These are phyloP conservation scores for Colletotrichum falcatum DNA, from an alignment of 2,329 filamentous ascomycete genomes.

Conservation along the genomic window DNA sequence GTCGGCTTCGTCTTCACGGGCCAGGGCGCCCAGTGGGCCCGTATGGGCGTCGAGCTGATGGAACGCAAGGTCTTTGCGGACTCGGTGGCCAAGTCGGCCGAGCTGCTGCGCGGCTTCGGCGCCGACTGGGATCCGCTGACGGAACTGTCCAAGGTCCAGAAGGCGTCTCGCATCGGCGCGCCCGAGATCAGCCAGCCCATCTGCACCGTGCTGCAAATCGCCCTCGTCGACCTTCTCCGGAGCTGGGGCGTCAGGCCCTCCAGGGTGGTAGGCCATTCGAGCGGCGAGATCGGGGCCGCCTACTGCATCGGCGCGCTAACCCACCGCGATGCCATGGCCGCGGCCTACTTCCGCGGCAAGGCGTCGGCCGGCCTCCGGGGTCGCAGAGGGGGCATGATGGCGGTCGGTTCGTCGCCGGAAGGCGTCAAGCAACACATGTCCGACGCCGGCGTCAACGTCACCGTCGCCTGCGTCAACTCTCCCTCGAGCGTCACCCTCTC, in stretches of 20 bases:
- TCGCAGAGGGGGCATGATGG: slow-evolving; percentile 26
- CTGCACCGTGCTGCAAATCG: slow-evolving; percentile 54
- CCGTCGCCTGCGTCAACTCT: slow-evolving; percentile 45
- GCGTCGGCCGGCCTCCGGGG: neutral
- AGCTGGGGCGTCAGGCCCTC: slow-evolving; percentile 48
- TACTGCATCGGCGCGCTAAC: slow-evolving; percentile 43
- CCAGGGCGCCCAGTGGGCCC: slow-evolving; percentile 42
- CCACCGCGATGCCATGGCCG: neutral
- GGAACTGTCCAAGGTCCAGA: neutral
- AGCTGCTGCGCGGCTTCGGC: neutral
- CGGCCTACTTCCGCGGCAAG: slow-evolving; percentile 23
- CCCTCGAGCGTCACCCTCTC: slow-evolving; percentile 45
- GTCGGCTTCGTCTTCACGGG: slow-evolving; percentile 42
- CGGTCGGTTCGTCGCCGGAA: slow-evolving; percentile 14
- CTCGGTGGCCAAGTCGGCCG: slow-evolving; percentile 44
- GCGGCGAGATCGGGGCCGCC: slow-evolving; percentile 55
- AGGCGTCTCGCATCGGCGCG: slow-evolving; percentile 5
- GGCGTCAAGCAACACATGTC: neutral
- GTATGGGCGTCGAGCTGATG: slow-evolving; percentile 40
- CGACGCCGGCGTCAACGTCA: neutral
- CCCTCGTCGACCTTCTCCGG: slow-evolving; percentile 50
- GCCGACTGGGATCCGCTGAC: slow-evolving; percentile 18
- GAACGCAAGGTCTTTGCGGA: slow-evolving; percentile 13
- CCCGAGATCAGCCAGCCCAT: slow-evolving; percentile 48
- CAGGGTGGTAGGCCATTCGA: slow-evolving; percentile 53